Evolutionary conservation across 164 flowering plant species (phyloP).

Genomic region (Umbellularia californica): DNA sequence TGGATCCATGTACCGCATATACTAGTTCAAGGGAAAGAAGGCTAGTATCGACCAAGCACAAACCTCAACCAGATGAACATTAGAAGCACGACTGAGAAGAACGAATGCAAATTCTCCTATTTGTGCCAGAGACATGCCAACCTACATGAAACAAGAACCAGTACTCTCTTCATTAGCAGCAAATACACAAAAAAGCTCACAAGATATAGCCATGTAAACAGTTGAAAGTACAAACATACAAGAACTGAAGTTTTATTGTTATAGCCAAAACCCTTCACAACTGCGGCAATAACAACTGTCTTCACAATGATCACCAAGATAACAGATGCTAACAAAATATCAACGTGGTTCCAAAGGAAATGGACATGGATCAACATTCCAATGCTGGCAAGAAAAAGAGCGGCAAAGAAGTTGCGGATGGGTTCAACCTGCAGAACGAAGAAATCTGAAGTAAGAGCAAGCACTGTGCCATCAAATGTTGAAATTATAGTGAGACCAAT

Average conservation of each 20-base stretch:
- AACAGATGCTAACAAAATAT: constrained; percentile 87
- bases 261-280: constrained; percentile 87
- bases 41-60: constrained; percentile 11
- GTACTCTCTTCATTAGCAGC: constrained; percentile 8
- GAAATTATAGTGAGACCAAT: too few relatives aligned
- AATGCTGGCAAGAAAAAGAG: constrained; percentile 94
- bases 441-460: constrained; percentile 6
- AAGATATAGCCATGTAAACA: background rate
- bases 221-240: constrained; percentile 38
- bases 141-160: constrained; percentile 38
- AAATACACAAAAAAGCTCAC: constrained; percentile 3
- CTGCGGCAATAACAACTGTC: constrained; percentile 60
- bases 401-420: constrained; percentile 93
- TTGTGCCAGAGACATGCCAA: constrained; percentile 95
- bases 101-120: constrained; percentile 98
- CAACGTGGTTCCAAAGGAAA: constrained; percentile 95
- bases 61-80: constrained; percentile 94
- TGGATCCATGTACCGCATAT: background rate
- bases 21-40: background rate
- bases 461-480: background rate
- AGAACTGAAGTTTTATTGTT: constrained; percentile 78
- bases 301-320: constrained; percentile 76
- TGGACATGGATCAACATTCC: constrained; percentile 97
- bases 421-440: constrained; percentile 71
- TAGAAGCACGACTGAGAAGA: constrained; percentile 95